phyloP scores from a whole-genome alignment of 164 flowering plant species.

The Annona cherimola region DNA sequence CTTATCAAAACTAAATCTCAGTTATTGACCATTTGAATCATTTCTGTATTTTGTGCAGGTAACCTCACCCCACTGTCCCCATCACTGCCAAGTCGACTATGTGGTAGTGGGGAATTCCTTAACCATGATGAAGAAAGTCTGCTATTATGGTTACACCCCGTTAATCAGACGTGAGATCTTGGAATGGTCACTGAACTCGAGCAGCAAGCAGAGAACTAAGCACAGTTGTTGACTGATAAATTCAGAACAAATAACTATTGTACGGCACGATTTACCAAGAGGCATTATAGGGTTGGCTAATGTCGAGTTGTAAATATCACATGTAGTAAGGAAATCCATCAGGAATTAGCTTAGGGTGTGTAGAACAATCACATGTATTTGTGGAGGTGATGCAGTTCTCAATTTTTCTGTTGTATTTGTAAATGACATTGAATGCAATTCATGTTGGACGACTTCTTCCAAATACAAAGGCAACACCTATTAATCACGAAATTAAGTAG shows the following conservation, averaged over 20 bases:
- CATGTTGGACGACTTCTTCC: too few relatives aligned
- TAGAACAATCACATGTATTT: neutral
- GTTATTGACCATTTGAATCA: too few relatives aligned
- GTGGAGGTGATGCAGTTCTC: neutral
- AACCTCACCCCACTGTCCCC: constrained; percentile 50
- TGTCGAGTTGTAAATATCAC: neutral
- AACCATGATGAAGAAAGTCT: constrained; percentile 43
- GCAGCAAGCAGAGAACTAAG: neutral
- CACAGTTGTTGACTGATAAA: neutral
- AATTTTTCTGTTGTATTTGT: neutral
- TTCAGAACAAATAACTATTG: neutral
- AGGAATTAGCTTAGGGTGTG: neutral
- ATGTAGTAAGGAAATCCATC: neutral
- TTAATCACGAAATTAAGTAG: too few relatives aligned
- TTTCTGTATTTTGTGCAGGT: constrained; percentile 18
- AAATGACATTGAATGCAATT: neutral
- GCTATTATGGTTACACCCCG: constrained; percentile 2
- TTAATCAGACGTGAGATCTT: neutral
- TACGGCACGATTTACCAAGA: neutral
- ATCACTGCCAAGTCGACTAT: constrained; percentile 51
- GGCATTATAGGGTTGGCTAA: neutral
- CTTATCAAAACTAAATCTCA: too few relatives aligned
- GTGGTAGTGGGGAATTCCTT: constrained; percentile 37
- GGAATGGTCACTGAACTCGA: neutral
- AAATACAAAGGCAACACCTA: too few relatives aligned